Conservation (phyloP, 2,329 filamentous ascomycete species). For the Monilinia polystroma region DNA sequence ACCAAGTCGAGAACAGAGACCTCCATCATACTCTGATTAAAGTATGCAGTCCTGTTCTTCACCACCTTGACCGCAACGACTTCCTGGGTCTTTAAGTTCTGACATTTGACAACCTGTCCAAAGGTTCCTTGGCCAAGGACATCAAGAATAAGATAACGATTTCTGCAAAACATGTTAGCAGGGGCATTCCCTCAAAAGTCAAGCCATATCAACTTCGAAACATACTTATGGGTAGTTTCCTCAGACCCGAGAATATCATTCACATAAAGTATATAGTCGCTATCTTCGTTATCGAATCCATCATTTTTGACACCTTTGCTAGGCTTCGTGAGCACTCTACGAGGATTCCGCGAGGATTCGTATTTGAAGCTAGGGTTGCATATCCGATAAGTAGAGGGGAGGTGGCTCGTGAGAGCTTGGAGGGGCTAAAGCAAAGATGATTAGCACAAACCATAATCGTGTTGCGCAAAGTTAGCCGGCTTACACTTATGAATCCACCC, state of each 20-base stretch:
- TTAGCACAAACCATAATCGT: slow-evolving; percentile 33
- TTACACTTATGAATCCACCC: slow-evolving; percentile 94
- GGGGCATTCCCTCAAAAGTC: slow-evolving; percentile 26
- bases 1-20: slow-evolving; percentile 95
- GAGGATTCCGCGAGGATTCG: slow-evolving; percentile 93
- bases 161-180: slow-evolving; percentile 52
- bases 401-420: slow-evolving; percentile 89
- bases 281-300: slow-evolving; percentile 98
- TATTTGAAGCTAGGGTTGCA: slow-evolving; percentile 99
- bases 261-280: slow-evolving; percentile 98
- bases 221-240: slow-evolving; percentile 94
- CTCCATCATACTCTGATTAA: slow-evolving; percentile 99
- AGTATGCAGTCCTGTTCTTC: slow-evolving; percentile 98
- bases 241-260: slow-evolving; percentile 98
- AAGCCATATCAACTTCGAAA: slow-evolving; percentile 32
- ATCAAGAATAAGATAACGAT: slow-evolving; percentile 94
- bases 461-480: slow-evolving; percentile 39
- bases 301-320: slow-evolving; percentile 99
- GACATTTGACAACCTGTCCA: slow-evolving; percentile 97
- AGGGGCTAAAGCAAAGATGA: slow-evolving; percentile 62
- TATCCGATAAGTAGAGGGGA: slow-evolving; percentile 95
- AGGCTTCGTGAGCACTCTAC: slow-evolving; percentile 92
- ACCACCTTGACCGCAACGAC: slow-evolving; percentile 99
- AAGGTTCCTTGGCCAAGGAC: slow-evolving; percentile 97
- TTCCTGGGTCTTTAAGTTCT: slow-evolving; percentile 97